Evolutionary conservation across 768 basidiomycete genomes (phyloP), one percentile per base, ranked within the genome.

Genomic region (Hygrophorus russula): DNA sequence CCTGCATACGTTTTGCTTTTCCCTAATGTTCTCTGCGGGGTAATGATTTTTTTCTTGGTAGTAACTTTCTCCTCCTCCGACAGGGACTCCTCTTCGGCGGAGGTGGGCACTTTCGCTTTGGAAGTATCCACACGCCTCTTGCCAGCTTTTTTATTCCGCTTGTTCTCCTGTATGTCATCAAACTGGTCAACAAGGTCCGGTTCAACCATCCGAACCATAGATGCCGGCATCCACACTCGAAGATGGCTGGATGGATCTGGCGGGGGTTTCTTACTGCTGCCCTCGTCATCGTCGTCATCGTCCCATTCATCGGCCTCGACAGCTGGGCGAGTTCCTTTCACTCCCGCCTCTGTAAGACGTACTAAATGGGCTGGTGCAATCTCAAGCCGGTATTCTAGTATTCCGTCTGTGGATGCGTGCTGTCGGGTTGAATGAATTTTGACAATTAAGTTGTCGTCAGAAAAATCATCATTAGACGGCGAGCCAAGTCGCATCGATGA

Each of bases 151-250:
- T 76, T 77, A 31, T 59, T 63, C 31, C 58, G 57, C 51, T 78
- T 85, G 46, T 56, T 59, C 46, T 66, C 64, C 49, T 68, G 59
- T 12, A 53, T 51, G 9, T 65, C 70, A 46, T 86, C 76, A 49
- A 70, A 91, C 13, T 70, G 70, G 34, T 71, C 60, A 4, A 82
- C 80, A 17, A 93, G 55, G 3, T 62, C 60, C 7, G 87, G 83
- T 46, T 78, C 81, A 2, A 74, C 86, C 27, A 77, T 58, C 10
- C 66, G 60, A 9, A 92, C 73, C 69, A 94, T 81, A 42, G 71
- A 79, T 17, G 83, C 87, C 0, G 90, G 85, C 60, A 91, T 72
- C 90, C 90, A 94, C 9, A 90, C 56, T 11, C 82, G 70, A 39
- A 80, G 57, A 43, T 73, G 72, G 38, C 65, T 69, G n/a, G 65